Evolutionary conservation across 495 filamentous ascomycete genomes (phyloP), one percentile per base, ranked within the genome.

Genomic region (Jackrogersella minutella): DNA sequence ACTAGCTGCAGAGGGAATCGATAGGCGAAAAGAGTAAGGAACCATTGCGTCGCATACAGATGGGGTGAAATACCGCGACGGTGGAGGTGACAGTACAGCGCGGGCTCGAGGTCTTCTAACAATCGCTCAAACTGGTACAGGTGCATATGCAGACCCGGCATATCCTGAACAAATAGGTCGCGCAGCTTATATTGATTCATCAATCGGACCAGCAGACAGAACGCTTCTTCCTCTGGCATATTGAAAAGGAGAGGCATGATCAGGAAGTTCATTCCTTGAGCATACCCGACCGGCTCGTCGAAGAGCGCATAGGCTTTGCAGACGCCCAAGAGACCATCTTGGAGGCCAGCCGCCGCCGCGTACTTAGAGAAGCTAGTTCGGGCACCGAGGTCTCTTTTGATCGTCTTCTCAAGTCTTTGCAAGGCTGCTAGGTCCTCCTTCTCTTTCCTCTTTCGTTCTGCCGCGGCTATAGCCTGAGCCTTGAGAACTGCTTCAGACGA

Each of bases 231-330:
- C 77, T 97, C 96, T 2, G 93, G 91, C 93, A 97, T 97, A 73
- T 97, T 98, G 77, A 99, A 97, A 4, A 99, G 83, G 28, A 99
- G 76, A n/a, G 96, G 95, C 90, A 97, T 98, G 14, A 90, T 90
- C 52, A 99, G 87, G 72, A 99, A 99, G 64, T 97, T 99, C 91
- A 99, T 98, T 62, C 95, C 95, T 74, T 99, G 95, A 5, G 95
- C 95, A 78, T 99, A 99, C 13, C 95, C 93, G 7, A 99, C 94
- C 7, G 82, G 88, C 58, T 96, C 92, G 76, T 99, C 95, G 69
- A 93, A 97, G 37, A 99, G 80, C 1, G 95, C 95, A 76, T 99
- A 99, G 11, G 96, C 94, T 79, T 99, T 99, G 76, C 95, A 98
- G 19, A 98, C 83, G 6, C 93, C 92, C 74, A 97, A 97, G 22